Evolutionary conservation across 2,329 filamentous ascomycete species (phyloP), one percentile per base, ranked within the genome.

Genomic region (Talaromyces sp.): DNA sequence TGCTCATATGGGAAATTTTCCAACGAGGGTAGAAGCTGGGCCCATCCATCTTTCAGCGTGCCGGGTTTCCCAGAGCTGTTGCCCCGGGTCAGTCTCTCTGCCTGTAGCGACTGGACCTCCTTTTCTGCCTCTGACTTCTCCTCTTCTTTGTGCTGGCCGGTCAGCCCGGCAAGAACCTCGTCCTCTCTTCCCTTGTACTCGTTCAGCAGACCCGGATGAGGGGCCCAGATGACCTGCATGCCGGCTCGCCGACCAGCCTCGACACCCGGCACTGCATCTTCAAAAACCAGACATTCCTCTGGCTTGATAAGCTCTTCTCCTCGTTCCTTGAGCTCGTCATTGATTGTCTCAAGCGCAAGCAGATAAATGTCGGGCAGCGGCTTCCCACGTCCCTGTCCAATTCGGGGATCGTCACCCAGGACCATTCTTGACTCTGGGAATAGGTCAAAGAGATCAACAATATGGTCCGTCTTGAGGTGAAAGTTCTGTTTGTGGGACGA

Each of bases 311-410:
- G 80, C 61, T 83, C 78, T 65, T 82, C 78, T 56, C 88, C 86
- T 43, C 69, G 66, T 0, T 80, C 63, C 11, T 77, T 78, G 7
- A 95, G 79, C 17, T 85, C 85, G 50, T 85, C 84, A 75, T 99
- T 99, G 72, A 99, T 88, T 3, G 87, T 90, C 74, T 89, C 81
- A 59, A 99, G 79, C 0, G 94, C 93, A 0, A 97, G 80, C 9
- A 95, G 78, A 75, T 96, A 97, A 66, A 99, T 99, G 75, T 99
- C 93, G 0, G 93, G 94, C 32, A 93, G 83, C 0, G 94, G 94
- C 77, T 99, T 99, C 12, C 94, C 94, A n/a, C 91, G 80, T 0
- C 93, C 93, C 3, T 82, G 75, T 0, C 83, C 79, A 66, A 99
- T 90, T 56, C 94, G 83, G 7, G 80, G 71, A 72, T 99, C 93